Evolutionary conservation across 371 early-diverging fungal species (phyloP), one percentile per base, ranked within the genome.

Genomic region (Apophysomyces ossiformis): DNA sequence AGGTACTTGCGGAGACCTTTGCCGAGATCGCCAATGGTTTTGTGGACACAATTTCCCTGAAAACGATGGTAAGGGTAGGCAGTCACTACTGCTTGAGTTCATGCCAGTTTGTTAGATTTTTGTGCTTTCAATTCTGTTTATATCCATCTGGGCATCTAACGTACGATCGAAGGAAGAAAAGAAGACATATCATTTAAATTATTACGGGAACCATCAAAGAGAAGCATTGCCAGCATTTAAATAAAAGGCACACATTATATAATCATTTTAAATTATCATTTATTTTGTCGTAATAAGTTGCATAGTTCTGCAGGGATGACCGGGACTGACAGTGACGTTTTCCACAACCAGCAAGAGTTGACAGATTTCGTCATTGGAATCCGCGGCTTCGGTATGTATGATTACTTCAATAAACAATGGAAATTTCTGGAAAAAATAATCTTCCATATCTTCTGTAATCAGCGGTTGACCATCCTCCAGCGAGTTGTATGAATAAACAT

Each of bases 341-440:
- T 71, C 71, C 32, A 71, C 58, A 21, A 46, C 21, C 8, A 70
- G 57, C n/a, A 66, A 39, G n/a, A 65, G 50, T 41, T 70, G 64
- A 13, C 60, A 36, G 5, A 37, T 21, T 15, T 47, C 43, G 43
- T 44, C 57, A 11, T 11, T 16, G 54, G 21, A 11, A 21, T 45
- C 39, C 4, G 18, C 37, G 1, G 59, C 37, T 5, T 56, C 16
- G 5, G 66, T 50, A 26, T 61, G 57, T 37, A 77, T 71, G 47
- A 60, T 58, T 9, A 72, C 58, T 44, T 77, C 77, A 16, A 77
- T 67, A 57, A 77, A 77, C 7, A 77, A 60, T 16, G 77, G 77
- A 58, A 74, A 77, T 36, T 74, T 72, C 38, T 77, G 77, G 21
- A 50, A 50, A 59, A 77, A 74, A 61, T 74, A 72, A 43, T 72